A percentile compares a stretch with the other conserved stretches of the same genome.
Conservation (phyloP, 129 eudicot species). For the Smallanthus sonchifolius region DNA sequence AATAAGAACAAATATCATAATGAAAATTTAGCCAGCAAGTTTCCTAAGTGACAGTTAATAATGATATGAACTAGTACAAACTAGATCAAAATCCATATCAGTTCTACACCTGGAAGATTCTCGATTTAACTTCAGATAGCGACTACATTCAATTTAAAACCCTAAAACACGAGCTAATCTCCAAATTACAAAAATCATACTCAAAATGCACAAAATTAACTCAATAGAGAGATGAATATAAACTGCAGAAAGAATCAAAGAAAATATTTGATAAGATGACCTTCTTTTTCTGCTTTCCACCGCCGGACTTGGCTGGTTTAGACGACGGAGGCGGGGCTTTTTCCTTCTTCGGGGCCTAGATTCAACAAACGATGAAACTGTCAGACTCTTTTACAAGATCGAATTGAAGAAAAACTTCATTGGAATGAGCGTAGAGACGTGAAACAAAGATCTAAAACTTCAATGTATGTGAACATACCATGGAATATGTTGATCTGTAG, state of each 20-base stretch:
- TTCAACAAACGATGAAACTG: slow-evolving; percentile 5
- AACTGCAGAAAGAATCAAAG: background rate
- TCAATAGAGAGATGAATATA: no score
- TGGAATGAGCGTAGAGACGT: background rate
- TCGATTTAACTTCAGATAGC: background rate
- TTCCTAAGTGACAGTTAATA: background rate
- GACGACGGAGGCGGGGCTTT: slow-evolving; percentile 87
- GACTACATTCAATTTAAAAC: background rate
- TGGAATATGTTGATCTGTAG: slow-evolving; percentile 17
- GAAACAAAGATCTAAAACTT: background rate
- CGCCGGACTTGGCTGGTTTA: slow-evolving; percentile 89
- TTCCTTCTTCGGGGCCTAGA: slow-evolving; percentile 84
- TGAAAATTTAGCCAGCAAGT: background rate
- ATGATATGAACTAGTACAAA: background rate
- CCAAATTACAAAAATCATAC: background rate
- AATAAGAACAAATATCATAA: background rate
- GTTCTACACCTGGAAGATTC: background rate
- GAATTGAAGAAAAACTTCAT: background rate
- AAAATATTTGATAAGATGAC: slow-evolving; percentile 14
- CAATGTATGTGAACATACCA: slow-evolving; percentile 9
- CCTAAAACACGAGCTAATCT: background rate
- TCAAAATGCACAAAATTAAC: background rate
- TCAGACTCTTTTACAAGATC: background rate
- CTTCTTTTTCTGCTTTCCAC: slow-evolving; percentile 94
- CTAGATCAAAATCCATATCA: background rate